A percentile compares a stretch with the other conserved stretches of the same genome.
Conservation (phyloP, 2,329 filamentous ascomycete genomes). For the Chrysoporthe cubensis region DNA sequence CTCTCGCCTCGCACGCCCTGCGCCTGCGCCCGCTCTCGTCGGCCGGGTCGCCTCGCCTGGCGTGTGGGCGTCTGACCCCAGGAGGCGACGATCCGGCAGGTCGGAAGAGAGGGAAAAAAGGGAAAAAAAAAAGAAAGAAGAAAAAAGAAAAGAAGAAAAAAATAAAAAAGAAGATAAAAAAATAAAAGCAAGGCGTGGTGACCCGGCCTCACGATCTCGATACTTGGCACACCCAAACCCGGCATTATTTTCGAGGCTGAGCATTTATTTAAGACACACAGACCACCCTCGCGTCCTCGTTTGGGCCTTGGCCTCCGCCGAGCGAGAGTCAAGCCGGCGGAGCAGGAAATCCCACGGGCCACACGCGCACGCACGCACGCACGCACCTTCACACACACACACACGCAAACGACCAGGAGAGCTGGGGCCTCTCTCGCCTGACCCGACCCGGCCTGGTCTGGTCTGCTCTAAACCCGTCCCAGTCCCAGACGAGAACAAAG, state of each 20-base stretch:
- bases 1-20: not conserved
- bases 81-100: no score
- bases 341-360: slow-evolving; percentile 5
- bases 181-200: not conserved
- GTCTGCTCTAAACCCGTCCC: not conserved
- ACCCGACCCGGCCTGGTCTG: not conserved
- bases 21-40: not conserved
- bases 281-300: slow-evolving; percentile 2
- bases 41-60: not conserved
- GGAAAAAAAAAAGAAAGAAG: no score
- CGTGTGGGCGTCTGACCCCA: no score
- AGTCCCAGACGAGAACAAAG: not conserved
- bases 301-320: not conserved
- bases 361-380: not conserved
- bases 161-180: no score
- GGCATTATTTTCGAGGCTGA: slow-evolving; percentile 1
- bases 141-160: no score
- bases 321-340: not conserved
- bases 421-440: not conserved
- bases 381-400: not conserved
- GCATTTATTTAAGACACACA: not conserved
- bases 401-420: not conserved
- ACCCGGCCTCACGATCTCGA: not conserved
- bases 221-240: slow-evolving; percentile 1
- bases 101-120: no score